A percentile compares a stretch with the other conserved stretches of the same genome.
Conservation (phyloP, 2,329 filamentous ascomycete genomes). For the Gyromitra esculenta region DNA sequence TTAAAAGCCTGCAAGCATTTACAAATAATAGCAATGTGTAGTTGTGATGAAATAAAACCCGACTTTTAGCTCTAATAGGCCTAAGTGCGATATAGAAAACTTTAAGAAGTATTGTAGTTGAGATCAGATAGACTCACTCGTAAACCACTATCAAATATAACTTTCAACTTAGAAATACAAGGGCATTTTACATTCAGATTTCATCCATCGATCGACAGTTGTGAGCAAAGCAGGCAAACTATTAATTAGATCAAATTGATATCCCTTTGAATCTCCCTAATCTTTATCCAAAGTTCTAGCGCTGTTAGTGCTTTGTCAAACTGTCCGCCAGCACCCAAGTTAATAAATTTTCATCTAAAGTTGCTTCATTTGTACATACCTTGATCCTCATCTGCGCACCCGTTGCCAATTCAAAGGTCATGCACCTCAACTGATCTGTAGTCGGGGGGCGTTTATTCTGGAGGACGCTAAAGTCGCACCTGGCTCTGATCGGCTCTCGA, state of each 20-base stretch:
- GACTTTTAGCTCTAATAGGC: no score
- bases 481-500: constrained; percentile 7
- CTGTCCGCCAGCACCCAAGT: not conserved
- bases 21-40: no score
- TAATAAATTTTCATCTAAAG: not conserved
- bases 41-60: no score
- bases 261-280: constrained; percentile 19
- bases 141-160: no score
- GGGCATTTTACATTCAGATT: no score
- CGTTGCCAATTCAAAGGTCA: constrained; percentile 14
- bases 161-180: no score
- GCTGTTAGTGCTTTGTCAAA: not conserved
- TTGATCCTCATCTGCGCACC: constrained; percentile 13
- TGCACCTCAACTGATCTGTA: not conserved
- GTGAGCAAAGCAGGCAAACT: not conserved
- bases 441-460: constrained; percentile 9
- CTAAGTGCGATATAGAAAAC: no score
- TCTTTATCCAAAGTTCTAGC: not conserved
- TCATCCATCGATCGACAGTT: not conserved
- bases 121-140: not conserved
- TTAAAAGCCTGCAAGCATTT: no score
- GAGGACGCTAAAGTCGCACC: not conserved
- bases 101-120: no score
- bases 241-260: not conserved
- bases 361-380: not conserved